These are phyloP conservation scores for Microcera coccophila DNA, from an alignment of 2,329 filamentous ascomycete genomes.

Conservation along the genomic window DNA sequence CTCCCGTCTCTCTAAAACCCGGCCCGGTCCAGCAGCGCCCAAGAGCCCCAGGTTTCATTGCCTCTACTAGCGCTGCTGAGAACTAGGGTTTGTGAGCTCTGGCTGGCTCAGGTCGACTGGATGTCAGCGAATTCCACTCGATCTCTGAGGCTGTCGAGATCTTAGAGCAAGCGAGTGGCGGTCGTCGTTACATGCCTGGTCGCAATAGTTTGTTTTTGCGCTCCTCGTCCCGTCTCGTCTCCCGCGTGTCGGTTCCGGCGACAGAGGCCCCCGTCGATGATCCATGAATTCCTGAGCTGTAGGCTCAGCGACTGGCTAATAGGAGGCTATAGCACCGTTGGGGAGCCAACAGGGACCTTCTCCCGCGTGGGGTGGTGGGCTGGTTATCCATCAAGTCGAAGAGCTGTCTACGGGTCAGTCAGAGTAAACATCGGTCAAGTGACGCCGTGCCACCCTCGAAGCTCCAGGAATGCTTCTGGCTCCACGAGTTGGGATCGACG, in stretches of 20 bases:
- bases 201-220: constrained; percentile 4
- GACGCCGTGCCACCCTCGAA: constrained; percentile 17
- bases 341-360: background rate
- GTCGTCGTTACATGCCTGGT: background rate
- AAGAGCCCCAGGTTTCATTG: constrained; percentile 3
- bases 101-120: background rate
- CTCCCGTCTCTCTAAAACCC: constrained; percentile 16
- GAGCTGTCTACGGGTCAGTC: background rate
- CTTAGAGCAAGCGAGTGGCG: background rate
- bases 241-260: constrained; percentile 18
- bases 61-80: background rate
- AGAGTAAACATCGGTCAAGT: constrained; percentile 26
- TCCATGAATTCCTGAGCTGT: background rate
- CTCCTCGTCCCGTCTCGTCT: constrained; percentile 13
- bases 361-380: constrained; percentile 3
- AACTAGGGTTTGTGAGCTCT: background rate
- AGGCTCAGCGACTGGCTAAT: background rate
- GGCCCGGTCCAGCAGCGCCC: constrained; percentile 26
- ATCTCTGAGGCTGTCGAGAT: constrained; percentile 1
- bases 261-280: constrained; percentile 12
- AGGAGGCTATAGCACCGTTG: background rate
- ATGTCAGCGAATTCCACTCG: background rate
- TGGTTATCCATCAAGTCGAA: background rate
- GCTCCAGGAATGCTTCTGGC: background rate
- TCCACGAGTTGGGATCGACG: constrained; percentile 20